Percentiles rank a stretch among this genome's conserved stretches.
These are phyloP conservation scores for Mortierella sp. DNA, from an alignment of 371 early-diverging fungal genomes.

Conservation along the genomic window DNA sequence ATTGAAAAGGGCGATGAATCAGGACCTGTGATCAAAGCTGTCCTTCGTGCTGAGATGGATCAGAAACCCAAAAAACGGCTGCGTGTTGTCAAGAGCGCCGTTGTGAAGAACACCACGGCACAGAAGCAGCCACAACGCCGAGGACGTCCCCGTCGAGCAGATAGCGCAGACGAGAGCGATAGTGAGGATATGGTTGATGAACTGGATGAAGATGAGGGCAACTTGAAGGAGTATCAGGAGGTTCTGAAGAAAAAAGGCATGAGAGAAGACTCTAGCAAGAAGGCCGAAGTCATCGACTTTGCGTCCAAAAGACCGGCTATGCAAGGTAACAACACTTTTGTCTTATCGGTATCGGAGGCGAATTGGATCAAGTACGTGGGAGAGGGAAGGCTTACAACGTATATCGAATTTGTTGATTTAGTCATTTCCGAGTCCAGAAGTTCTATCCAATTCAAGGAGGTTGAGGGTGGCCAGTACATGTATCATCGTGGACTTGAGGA, in stretches of 20 bases:
- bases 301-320: slow-evolving; percentile 7
- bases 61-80: no score
- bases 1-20: slow-evolving; percentile 7
- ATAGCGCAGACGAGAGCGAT: not conserved
- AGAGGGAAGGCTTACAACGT: no score
- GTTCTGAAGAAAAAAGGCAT: not conserved
- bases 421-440: slow-evolving; percentile 22
- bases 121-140: not conserved
- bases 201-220: slow-evolving; percentile 3
- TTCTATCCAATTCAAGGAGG: slow-evolving; percentile 19
- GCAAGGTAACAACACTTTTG: slow-evolving; percentile 26
- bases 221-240: slow-evolving; percentile 9
- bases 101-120: not conserved
- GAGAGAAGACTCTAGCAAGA: slow-evolving; percentile 9
- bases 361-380: no score
- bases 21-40: slow-evolving; percentile 32
- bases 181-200: not conserved
- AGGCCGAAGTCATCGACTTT: slow-evolving; percentile 19
- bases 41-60: slow-evolving; percentile 25
- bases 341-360: no score
- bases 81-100: not conserved
- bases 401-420: not conserved
- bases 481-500: slow-evolving; percentile 48
- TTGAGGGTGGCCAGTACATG: slow-evolving; percentile 35
- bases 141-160: not conserved